Evolutionary conservation across 225 moss, liverwort and hornwort species (phyloP).

Genomic region (Lunularia cruciata): DNA sequence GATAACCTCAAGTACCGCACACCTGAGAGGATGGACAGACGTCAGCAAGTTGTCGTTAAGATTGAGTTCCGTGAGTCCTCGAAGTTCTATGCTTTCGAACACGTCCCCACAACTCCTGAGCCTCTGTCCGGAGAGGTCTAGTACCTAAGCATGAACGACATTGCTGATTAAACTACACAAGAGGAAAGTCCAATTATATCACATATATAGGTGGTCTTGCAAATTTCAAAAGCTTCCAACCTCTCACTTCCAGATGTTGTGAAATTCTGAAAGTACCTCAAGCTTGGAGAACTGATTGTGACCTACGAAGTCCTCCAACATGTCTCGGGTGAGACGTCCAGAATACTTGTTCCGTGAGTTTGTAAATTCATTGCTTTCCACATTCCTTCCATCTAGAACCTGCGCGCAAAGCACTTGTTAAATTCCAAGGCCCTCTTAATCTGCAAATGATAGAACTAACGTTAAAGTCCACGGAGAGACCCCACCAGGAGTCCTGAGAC

Average conservation of each 20-base stretch:
- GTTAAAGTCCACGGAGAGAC: too few species aligned
- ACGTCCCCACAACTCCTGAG: constrained; percentile 85
- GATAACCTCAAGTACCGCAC: constrained; percentile 4
- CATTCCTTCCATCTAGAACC: constrained; percentile 90
- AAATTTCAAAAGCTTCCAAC: neutral
- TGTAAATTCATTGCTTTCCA: constrained; percentile 69
- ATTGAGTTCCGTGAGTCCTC: constrained; percentile 76
- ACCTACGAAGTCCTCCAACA: constrained; percentile 63
- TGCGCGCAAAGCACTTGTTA: constrained; percentile 31
- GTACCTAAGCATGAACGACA: constrained; percentile 40
- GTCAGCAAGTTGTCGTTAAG: constrained; percentile 84
- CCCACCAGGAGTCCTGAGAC: too few species aligned
- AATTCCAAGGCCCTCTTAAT: too few species aligned
- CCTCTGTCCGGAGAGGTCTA: constrained; percentile 79
- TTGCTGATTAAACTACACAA: constrained; percentile 14
- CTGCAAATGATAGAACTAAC: too few species aligned
- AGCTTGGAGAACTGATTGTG: constrained; percentile 55
- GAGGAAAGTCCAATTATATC: neutral
- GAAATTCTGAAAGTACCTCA: constrained; percentile 43
- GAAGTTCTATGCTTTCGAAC: constrained; percentile 62
- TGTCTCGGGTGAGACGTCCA: constrained; percentile 72
- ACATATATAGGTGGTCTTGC: neutral
- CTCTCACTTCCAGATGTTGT: neutral
- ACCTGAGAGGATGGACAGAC: constrained; percentile 75
- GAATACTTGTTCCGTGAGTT: constrained; percentile 69